phyloP scores from a whole-genome alignment of 306 rosid genomes.

The Inga laurina region DNA sequence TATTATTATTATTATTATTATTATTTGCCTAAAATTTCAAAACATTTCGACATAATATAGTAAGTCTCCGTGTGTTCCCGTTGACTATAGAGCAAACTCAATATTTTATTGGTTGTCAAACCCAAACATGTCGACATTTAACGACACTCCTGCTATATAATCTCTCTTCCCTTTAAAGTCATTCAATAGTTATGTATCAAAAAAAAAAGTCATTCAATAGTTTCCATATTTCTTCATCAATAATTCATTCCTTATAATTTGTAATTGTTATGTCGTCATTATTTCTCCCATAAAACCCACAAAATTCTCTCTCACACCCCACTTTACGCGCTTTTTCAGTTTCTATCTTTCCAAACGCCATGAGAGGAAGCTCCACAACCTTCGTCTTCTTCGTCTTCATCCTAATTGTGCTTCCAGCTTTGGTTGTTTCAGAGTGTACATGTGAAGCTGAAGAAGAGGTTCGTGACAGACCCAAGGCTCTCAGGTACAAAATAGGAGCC shows the following conservation, averaged over 20 bases:
- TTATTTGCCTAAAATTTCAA: no score
- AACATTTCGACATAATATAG: neutral
- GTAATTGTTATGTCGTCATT: no score
- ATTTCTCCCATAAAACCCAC: neutral
- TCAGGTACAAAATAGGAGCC: slow-evolving; percentile 52
- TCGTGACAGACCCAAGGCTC: slow-evolving; percentile 33
- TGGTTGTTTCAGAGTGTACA: slow-evolving; percentile 21
- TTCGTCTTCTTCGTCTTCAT: neutral
- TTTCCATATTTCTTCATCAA: neutral
- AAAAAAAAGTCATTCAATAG: neutral
- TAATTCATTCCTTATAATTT: neutral
- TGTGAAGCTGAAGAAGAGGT: slow-evolving; percentile 29
- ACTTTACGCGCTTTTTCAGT: neutral
- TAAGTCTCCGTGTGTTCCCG: neutral
- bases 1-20: no score
- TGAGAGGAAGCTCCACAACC: neutral
- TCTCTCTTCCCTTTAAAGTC: neutral
- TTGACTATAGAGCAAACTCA: neutral
- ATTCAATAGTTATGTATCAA: neutral
- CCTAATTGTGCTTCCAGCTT: slow-evolving; percentile 7
- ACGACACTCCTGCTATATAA: neutral
- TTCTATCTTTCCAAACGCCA: no score
- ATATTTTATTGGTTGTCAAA: neutral
- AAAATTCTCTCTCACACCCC: neutral
- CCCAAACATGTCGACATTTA: neutral